A percentile compares a stretch with the other conserved stretches of the same genome.
These are phyloP conservation scores for Cyclotella kingstonii DNA, from an alignment of 108 stramenopile species.

Conservation along the genomic window DNA sequence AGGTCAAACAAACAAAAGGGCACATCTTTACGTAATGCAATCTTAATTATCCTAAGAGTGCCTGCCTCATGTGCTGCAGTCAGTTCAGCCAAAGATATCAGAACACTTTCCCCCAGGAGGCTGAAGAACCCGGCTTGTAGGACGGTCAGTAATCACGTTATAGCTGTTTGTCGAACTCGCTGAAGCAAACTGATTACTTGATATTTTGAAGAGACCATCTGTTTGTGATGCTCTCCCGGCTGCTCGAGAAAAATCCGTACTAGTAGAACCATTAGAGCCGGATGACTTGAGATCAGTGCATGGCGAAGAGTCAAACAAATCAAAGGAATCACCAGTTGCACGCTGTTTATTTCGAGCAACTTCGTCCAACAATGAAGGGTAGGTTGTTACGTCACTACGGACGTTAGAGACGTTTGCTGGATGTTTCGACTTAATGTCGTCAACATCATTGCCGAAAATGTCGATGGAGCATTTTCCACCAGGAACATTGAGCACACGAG, in stretches of 20 bases:
- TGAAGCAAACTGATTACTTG: slow-evolving; percentile 67
- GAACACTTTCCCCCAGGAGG: slow-evolving; percentile 63
- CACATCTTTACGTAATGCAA: no score
- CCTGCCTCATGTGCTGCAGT: no score
- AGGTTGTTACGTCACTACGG: neutral
- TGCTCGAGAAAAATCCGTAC: neutral
- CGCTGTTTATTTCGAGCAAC: slow-evolving; percentile 7
- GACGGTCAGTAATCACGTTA: slow-evolving; percentile 73
- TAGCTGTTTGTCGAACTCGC: slow-evolving; percentile 57
- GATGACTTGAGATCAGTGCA: slow-evolving; percentile 4
- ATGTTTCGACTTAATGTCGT: neutral
- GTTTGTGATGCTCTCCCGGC: neutral
- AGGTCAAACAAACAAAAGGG: no score
- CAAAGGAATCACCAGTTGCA: slow-evolving; percentile 3
- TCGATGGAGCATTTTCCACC: slow-evolving; percentile 56
- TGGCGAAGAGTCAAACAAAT: slow-evolving; percentile 1
- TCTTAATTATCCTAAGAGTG: no score
- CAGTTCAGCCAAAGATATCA: slow-evolving; percentile 28
- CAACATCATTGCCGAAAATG: slow-evolving; percentile 23
- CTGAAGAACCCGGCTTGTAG: slow-evolving; percentile 57
- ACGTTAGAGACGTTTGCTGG: neutral
- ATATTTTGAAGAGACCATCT: no score
- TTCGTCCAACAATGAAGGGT: neutral
- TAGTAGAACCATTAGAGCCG: neutral
- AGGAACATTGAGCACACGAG: slow-evolving; percentile 58